These are phyloP conservation scores for Cetraspora pellucida DNA, from an alignment of 192 early-diverging fungal species.

Conservation along the genomic window DNA sequence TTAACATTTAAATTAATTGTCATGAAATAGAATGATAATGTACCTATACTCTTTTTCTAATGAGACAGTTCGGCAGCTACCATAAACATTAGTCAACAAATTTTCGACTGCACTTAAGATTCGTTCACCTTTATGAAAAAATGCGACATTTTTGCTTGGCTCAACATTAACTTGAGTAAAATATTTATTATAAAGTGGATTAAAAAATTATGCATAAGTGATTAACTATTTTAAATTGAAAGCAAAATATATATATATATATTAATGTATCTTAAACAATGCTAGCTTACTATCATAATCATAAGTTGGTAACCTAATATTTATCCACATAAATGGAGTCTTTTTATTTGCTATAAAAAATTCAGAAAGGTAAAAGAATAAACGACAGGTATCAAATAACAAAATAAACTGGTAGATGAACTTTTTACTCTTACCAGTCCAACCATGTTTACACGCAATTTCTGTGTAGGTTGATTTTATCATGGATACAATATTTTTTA, in stretches of 20 bases:
- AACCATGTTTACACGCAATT: not conserved
- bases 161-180: conserved; percentile 41
- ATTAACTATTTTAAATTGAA: no score
- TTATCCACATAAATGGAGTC: conserved; percentile 26
- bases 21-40: no score
- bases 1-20: no score
- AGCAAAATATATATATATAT: no score
- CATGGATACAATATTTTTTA: conserved; percentile 37
- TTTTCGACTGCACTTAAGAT: conserved; percentile 28
- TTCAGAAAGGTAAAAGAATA: not conserved
- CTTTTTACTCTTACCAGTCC: not conserved
- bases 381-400: not conserved
- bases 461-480: conserved; percentile 32
- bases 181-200: not conserved
- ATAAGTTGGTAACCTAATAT: conserved; percentile 29
- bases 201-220: not conserved
- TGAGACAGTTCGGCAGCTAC: no score
- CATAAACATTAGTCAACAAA: not conserved
- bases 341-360: not conserved
- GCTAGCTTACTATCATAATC: conserved; percentile 16
- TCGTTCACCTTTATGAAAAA: conserved; percentile 38
- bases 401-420: not conserved
- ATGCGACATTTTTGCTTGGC: conserved; percentile 39
- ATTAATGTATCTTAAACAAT: not conserved
- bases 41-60: no score